These are phyloP conservation scores for Nigrospora sphaerica DNA, from an alignment of 2,329 filamentous ascomycete genomes.

Conservation along the genomic window DNA sequence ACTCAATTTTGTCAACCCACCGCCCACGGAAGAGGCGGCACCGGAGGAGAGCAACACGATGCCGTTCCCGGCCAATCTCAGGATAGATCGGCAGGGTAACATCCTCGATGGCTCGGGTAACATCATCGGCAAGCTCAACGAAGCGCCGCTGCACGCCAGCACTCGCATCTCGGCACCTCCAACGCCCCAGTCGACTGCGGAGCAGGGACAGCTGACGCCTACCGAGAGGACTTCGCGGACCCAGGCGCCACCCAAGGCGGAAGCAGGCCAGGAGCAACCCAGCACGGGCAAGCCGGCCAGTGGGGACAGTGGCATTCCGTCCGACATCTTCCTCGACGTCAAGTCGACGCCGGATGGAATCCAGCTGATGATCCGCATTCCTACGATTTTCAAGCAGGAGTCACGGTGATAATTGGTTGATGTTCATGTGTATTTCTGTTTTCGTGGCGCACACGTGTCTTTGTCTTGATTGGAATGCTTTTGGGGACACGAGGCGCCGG, in stretches of 20 bases:
- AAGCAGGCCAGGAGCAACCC: slow-evolving; percentile 26
- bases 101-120: slow-evolving; percentile 36
- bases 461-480: too few species aligned
- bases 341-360: slow-evolving; percentile 52
- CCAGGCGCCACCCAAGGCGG: slow-evolving; percentile 9
- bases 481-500: too few species aligned
- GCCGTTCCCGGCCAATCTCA: slow-evolving; percentile 22
- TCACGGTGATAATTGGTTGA: background rate
- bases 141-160: slow-evolving; percentile 34
- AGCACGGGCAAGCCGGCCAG: slow-evolving; percentile 29
- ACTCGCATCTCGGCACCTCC: slow-evolving; percentile 9
- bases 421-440: too few species aligned
- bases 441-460: too few species aligned
- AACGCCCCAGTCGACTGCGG: too few species aligned
- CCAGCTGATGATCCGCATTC: slow-evolving; percentile 50
- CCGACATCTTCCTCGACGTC: slow-evolving; percentile 50
- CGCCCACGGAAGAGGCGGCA: slow-evolving; percentile 14
- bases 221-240: background rate
- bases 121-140: slow-evolving; percentile 39
- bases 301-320: slow-evolving; percentile 31
- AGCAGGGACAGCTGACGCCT: too few species aligned
- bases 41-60: slow-evolving; percentile 6
- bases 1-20: slow-evolving; percentile 27
- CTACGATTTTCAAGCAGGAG: slow-evolving; percentile 41
- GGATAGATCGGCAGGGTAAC: slow-evolving; percentile 37